A percentile compares a stretch with the other conserved stretches of the same genome.
Evolutionary conservation across 495 filamentous ascomycete genomes (phyloP).

Genomic region (Bacidia gigantensis): DNA sequence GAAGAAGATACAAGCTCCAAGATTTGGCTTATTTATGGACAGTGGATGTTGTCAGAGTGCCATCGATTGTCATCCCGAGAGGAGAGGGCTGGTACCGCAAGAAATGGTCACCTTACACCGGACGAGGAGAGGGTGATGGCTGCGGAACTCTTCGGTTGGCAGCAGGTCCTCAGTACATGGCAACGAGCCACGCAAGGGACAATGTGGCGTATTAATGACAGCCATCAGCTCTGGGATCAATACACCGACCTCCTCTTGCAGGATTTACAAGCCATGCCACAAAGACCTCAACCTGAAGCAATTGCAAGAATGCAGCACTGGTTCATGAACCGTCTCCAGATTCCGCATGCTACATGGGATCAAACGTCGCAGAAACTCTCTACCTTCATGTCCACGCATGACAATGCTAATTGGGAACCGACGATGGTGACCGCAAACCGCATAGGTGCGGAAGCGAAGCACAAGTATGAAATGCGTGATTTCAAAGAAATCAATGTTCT

Average conservation of each 20-base stretch:
- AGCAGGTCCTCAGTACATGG: conserved; percentile 65
- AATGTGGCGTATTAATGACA: conserved; percentile 69
- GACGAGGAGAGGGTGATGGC: conserved; percentile 64
- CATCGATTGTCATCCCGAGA: conserved; percentile 37
- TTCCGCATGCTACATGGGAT: conserved; percentile 75
- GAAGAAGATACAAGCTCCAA: conserved; percentile 75
- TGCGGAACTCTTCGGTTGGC: conserved; percentile 65
- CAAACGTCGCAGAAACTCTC: conserved; percentile 74
- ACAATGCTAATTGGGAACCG: conserved; percentile 58
- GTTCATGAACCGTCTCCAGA: conserved; percentile 59
- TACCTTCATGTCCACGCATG: conserved; percentile 64
- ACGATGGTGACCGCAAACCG: conserved; percentile 61
- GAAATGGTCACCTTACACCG: conserved; percentile 41
- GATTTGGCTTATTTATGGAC: conserved; percentile 79
- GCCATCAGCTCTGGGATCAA: conserved; percentile 78
- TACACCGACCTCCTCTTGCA: conserved; percentile 46
- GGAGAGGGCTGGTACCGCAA: conserved; percentile 12
- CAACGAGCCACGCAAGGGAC: conserved; percentile 63
- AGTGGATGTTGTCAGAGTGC: conserved; percentile 71
- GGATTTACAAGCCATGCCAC: conserved; percentile 41
- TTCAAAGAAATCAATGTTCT: conserved; percentile 54
- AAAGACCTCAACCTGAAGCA: conserved; percentile 36
- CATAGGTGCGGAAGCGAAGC: conserved; percentile 52
- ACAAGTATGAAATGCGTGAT: conserved; percentile 53
- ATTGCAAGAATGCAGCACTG: conserved; percentile 51